Conservation (phyloP, 371 early-diverging fungal species). For the Parasitella parasitica region DNA sequence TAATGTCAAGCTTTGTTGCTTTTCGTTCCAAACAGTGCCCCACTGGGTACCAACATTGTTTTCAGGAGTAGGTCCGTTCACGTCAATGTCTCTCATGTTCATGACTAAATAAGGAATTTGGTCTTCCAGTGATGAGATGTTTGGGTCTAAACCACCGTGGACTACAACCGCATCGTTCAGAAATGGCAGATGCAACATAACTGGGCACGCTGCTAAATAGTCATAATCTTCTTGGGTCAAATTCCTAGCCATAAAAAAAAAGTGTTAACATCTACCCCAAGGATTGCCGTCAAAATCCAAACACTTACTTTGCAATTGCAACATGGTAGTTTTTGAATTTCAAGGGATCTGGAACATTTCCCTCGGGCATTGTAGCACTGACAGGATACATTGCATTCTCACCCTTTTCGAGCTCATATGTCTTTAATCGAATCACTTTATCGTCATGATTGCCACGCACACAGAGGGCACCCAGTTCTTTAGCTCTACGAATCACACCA, state of each 20-base stretch:
- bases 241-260: constrained; percentile 16
- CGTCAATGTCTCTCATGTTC: constrained; percentile 60
- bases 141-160: constrained; percentile 71
- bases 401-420: constrained; percentile 41
- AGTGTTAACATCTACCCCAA: neutral
- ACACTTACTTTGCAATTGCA: constrained; percentile 37
- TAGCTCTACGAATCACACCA: constrained; percentile 60
- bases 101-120: constrained; percentile 54
- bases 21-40: constrained; percentile 47
- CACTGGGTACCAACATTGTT: constrained; percentile 51
- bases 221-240: constrained; percentile 56
- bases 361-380: constrained; percentile 31
- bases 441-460: constrained; percentile 84
- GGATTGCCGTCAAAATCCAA: neutral
- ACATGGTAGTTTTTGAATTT: constrained; percentile 44
- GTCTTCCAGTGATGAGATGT: constrained; percentile 16
- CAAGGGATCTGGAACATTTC: constrained; percentile 42
- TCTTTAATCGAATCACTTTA: constrained; percentile 62
- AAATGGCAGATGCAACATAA: constrained; percentile 56
- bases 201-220: constrained; percentile 59
- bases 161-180: constrained; percentile 59
- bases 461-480: constrained; percentile 53
- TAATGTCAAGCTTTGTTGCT: constrained; percentile 15
- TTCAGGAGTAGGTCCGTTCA: constrained; percentile 34
- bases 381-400: constrained; percentile 21